A percentile compares a stretch with the other conserved stretches of the same genome.
Evolutionary conservation across 202 grass and related monocot genomes (phyloP).

Genomic region (Brachypodium distachyon): DNA sequence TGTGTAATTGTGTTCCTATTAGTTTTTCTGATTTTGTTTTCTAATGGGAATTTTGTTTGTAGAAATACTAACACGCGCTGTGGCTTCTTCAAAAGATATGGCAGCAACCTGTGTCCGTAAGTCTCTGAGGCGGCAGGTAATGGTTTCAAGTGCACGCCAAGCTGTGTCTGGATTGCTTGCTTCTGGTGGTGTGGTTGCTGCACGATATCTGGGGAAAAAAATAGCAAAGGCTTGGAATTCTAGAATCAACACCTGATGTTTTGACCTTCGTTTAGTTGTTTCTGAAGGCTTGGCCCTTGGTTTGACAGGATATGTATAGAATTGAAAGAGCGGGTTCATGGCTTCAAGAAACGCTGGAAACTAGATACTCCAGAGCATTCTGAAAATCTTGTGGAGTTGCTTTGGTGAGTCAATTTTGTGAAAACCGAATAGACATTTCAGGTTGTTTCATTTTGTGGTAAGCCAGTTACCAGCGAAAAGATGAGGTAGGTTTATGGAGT

Average conservation of each 20-base stretch:
- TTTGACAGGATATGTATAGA: neutral
- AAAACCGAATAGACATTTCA: no score
- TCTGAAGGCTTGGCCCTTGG: neutral
- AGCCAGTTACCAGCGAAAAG: no score
- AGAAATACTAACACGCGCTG: conserved; percentile 25
- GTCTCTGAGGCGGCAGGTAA: conserved; percentile 43
- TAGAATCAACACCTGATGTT: neutral
- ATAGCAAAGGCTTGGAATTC: conserved; percentile 79
- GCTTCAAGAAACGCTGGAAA: neutral
- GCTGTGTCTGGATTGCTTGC: conserved; percentile 66
- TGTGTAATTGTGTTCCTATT: neutral
- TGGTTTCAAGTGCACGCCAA: conserved; percentile 72
- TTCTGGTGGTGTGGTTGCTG: conserved; percentile 54
- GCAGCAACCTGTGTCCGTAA: conserved; percentile 43
- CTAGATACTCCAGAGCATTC: neutral
- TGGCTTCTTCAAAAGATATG: conserved; percentile 54
- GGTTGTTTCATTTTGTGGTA: no score
- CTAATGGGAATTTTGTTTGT: neutral
- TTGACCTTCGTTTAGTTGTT: neutral
- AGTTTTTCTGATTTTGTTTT: neutral
- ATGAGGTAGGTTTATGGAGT: no score
- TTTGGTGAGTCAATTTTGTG: neutral
- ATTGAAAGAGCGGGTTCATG: neutral
- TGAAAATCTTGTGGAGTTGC: neutral
- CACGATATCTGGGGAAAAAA: conserved; percentile 63